phyloP scores from a whole-genome alignment of 305 asterid species.

The Andrographis paniculata region DNA sequence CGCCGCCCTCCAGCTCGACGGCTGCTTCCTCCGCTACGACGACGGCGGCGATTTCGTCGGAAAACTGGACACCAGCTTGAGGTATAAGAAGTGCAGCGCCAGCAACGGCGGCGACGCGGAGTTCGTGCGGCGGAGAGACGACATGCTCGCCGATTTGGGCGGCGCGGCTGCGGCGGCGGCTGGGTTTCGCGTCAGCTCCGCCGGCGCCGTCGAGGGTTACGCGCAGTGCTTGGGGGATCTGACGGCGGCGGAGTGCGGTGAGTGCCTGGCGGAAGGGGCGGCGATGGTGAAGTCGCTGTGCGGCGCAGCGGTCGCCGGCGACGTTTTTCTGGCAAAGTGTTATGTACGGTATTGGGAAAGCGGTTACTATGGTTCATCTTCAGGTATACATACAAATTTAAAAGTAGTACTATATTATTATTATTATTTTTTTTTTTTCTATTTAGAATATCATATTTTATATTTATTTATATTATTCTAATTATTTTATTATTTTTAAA shows the following conservation, averaged over 20 bases:
- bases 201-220: slow-evolving; percentile 60
- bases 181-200: slow-evolving; percentile 46
- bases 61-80: slow-evolving; percentile 30
- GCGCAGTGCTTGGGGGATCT: slow-evolving; percentile 74
- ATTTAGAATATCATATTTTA: neutral
- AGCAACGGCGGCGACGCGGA: slow-evolving; percentile 31
- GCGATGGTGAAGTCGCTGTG: slow-evolving; percentile 43
- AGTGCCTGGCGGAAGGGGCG: slow-evolving; percentile 52
- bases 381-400: neutral
- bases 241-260: slow-evolving; percentile 40
- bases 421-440: neutral
- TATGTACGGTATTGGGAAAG: slow-evolving; percentile 80
- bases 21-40: slow-evolving; percentile 52
- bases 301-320: slow-evolving; percentile 67
- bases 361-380: slow-evolving; percentile 49
- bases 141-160: slow-evolving; percentile 24
- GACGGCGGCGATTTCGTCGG: slow-evolving; percentile 50
- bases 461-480: neutral
- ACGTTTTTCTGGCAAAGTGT: slow-evolving; percentile 69
- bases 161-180: slow-evolving; percentile 21
- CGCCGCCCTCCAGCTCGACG: slow-evolving; percentile 52
- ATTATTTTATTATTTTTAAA: too few relatives aligned
- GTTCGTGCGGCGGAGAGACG: slow-evolving; percentile 46
- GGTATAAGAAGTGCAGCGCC: slow-evolving; percentile 45
- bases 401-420: neutral